A percentile compares a stretch with the other conserved stretches of the same genome.
Evolutionary conservation across 2,329 filamentous ascomycete species (phyloP).

Genomic region (Nannizziopsis arthrosporioides): DNA sequence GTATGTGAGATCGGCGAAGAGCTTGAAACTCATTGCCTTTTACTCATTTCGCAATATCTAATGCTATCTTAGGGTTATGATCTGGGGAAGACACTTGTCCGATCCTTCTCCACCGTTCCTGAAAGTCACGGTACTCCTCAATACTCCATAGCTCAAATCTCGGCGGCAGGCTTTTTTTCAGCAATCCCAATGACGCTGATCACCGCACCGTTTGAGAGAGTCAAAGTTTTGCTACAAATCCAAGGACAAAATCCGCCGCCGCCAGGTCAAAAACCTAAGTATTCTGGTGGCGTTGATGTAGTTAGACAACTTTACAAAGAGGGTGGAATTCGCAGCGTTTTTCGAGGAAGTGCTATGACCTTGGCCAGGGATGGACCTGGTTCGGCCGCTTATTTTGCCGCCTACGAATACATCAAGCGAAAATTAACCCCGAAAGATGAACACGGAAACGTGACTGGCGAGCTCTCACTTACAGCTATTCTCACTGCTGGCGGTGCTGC

Average conservation of each 20-base stretch:
- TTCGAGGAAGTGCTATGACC: conserved; percentile 81
- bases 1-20: conserved; percentile 32
- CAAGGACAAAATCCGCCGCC: conserved; percentile 79
- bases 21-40: too few species aligned
- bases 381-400: conserved; percentile 88
- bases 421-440: conserved; percentile 71
- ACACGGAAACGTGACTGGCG: conserved; percentile 58
- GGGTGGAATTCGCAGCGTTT: conserved; percentile 81
- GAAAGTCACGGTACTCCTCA: conserved; percentile 50
- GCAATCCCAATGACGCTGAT: conserved; percentile 95
- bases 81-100: conserved; percentile 80
- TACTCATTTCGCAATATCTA: conserved; percentile 16
- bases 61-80: conserved; percentile 72
- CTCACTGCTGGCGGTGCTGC: conserved; percentile 79
- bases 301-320: conserved; percentile 86
- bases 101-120: conserved; percentile 50
- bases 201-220: conserved; percentile 97
- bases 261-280: conserved; percentile 85
- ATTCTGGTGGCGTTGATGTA: conserved; percentile 76
- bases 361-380: conserved; percentile 89
- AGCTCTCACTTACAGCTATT: conserved; percentile 70
- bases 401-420: conserved; percentile 93
- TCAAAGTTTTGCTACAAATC: conserved; percentile 96
- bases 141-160: conserved; percentile 76
- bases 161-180: conserved; percentile 89